Evolutionary conservation across 164 flowering plant genomes (phyloP), one percentile per base, ranked within the genome.

Genomic region (Kingdonia uniflora): DNA sequence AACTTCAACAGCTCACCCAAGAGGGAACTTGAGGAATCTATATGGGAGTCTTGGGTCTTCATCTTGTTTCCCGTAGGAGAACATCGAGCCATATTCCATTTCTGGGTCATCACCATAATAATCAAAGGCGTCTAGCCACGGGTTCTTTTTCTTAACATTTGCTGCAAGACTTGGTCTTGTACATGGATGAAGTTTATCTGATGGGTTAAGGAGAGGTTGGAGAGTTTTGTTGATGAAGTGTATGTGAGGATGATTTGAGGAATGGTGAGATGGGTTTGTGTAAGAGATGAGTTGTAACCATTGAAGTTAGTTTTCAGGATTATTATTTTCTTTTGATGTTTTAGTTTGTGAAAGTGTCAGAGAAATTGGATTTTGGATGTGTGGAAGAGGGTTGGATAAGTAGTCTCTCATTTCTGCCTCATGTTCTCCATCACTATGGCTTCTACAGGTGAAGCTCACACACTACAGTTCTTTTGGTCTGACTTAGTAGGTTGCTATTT

Each of bases 21-120:
- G 19, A 1, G 94, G 92, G 61, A 90, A 90, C 65, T 90, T 90
- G 61, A 90, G 70, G 68, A 82, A 90, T 22, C 97, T 95, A n/a
- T 82, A 84, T 1, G 90, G 86, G 56, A 80, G 91, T 37, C 85
- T 63, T 0, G 85, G 77, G 49, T 87, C 95, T 57, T 90, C 95
- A 5, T 86, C 95, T 57, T 90, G 97, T 69, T 86, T 86, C 6
- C 95, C 97, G 10, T 78, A 90, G 0, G 81, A 48, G 35, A 70
- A 90, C 45, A 80, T 15, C 0, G 83, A 72, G 17, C 85, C 88
- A 49, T 78, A 71, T 33, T 80, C 94, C 82, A 71, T 71, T 13
- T 82, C 76, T 0, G 85, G 82, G 57, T 90, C 97, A 23, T 78
- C 85, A 0, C 94, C 95, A 29, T 70, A 77, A n/a, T n/a, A n/a